Evolutionary conservation across 257 asterid genomes (phyloP).

Genomic region (Marsdenia floribunda): DNA sequence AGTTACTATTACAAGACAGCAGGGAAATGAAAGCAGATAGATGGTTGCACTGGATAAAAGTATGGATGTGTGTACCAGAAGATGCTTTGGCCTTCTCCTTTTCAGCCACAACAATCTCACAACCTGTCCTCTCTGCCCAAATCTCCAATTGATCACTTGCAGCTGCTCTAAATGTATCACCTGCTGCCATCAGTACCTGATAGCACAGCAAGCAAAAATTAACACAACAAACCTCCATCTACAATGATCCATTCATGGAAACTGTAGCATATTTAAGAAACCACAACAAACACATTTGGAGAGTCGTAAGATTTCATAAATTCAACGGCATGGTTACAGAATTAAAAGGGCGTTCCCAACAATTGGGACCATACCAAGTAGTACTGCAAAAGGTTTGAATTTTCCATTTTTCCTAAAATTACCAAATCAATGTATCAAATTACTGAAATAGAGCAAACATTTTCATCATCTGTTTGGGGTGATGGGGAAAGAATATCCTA

Average conservation of each 20-base stretch:
- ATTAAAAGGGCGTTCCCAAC: neutral
- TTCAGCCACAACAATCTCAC: constrained; percentile 90
- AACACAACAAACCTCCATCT: neutral
- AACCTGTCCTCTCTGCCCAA: constrained; percentile 94
- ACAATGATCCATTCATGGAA: neutral
- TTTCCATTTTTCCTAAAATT: neutral
- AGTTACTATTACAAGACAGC: too few relatives aligned
- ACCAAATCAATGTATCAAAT: neutral
- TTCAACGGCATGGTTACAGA: neutral
- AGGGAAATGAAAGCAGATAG: neutral
- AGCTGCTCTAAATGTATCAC: constrained; percentile 98
- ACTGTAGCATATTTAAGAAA: neutral
- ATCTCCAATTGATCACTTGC: constrained; percentile 91
- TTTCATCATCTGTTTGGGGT: neutral
- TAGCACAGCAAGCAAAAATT: constrained; percentile 19
- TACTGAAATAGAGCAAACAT: neutral
- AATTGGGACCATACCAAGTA: neutral
- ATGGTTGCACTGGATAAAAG: constrained; percentile 2
- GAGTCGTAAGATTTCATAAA: neutral
- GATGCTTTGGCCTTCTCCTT: constrained; percentile 84
- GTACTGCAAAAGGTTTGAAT: neutral
- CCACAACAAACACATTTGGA: neutral
- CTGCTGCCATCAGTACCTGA: constrained; percentile 90
- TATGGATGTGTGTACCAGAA: constrained; percentile 47
- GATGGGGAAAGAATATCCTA: constrained; percentile 11